Evolutionary conservation across 768 basidiomycete species (phyloP), one percentile per base, ranked within the genome.

Genomic region (Russula brevipes): DNA sequence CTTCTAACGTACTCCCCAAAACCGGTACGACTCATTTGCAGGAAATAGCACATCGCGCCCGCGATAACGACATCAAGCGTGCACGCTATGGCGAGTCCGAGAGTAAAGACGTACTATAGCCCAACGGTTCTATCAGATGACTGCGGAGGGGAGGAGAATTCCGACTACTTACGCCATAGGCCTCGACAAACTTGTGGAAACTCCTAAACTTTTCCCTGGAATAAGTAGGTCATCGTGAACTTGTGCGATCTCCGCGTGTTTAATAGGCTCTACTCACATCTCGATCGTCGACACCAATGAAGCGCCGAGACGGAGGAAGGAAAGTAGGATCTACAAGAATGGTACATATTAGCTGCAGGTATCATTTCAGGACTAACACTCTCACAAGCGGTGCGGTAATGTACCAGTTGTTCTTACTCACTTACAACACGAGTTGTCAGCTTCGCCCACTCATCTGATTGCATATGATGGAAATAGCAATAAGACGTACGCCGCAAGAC

Each of bases 11-110:
- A 65, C 63, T 38, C 35, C 11, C 54, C 31, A 41, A 57, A 65
- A 24, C 64, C 64, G 6, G 64, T 65, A 16, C 64, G 64, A 47
- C 54, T 65, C 9, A 16, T 42, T 1, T 65, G 60, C 5, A 65
- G 59, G 60, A 55, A 65, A 60, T 61, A 65, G 31, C 64, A 61
- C 35, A 65, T 49, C 0, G 60, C 11, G 30, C 11, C 41, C 3
- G 54, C 46, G 10, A 65, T 57, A 16, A 57, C 33, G 14, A 65
- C 14, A 19, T 65, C 64, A 38, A 57, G 41, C 41, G 54, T 52
- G 19, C 46, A 56, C 10, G 64, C 61, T 24, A 35, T 31, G 30
- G 46, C 39, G n/a, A 65, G 64, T 30, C 64, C 64, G 49, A 65
- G 60, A 2, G 64, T 65, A 41, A 65, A 65, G 39, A 65, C 41